A percentile compares a stretch with the other conserved stretches of the same genome.
Evolutionary conservation across 495 filamentous ascomycete species (phyloP).

Genomic region (Neohortaea acidophila): DNA sequence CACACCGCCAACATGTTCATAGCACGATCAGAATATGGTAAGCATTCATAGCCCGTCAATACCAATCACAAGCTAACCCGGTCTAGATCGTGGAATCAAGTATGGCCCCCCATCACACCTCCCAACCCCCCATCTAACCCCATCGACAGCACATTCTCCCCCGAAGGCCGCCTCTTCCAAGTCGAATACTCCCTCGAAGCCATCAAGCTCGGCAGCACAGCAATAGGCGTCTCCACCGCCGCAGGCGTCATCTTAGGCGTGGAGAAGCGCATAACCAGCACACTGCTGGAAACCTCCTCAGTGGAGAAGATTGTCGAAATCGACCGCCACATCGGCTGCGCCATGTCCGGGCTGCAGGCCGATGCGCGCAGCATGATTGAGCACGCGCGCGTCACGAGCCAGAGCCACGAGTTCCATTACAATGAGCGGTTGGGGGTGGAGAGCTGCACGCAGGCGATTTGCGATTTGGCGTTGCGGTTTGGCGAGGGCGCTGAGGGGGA

Average conservation of each 20-base stretch:
- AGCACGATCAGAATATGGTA: slow-evolving; percentile 99
- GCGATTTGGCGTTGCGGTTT: slow-evolving; percentile 89
- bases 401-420: slow-evolving; percentile 94
- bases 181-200: slow-evolving; percentile 99
- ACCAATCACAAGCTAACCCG: slow-evolving; percentile 14
- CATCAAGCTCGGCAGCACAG: slow-evolving; percentile 97
- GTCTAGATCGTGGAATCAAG: slow-evolving; percentile 95
- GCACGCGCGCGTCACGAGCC: slow-evolving; percentile 92
- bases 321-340: slow-evolving; percentile 94
- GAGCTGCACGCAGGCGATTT: slow-evolving; percentile 97
- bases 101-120: slow-evolving; percentile 33
- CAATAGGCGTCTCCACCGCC: slow-evolving; percentile 90
- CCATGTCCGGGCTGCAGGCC: slow-evolving; percentile 93
- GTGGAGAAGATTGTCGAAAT: slow-evolving; percentile 99
- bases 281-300: slow-evolving; percentile 87
- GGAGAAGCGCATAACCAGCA: slow-evolving; percentile 96
- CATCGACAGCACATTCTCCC: slow-evolving; percentile 81
- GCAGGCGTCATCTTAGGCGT: slow-evolving; percentile 92
- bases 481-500: slow-evolving; percentile 95
- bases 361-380: slow-evolving; percentile 93
- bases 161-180: slow-evolving; percentile 98
- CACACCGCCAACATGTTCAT: slow-evolving; percentile 73
- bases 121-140: slow-evolving; percentile 13
- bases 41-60: slow-evolving; percentile 25
- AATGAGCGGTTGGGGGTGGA: slow-evolving; percentile 87